These are phyloP conservation scores for Musa balbisiana DNA, from an alignment of 202 grass and related monocot species.

Conservation along the genomic window DNA sequence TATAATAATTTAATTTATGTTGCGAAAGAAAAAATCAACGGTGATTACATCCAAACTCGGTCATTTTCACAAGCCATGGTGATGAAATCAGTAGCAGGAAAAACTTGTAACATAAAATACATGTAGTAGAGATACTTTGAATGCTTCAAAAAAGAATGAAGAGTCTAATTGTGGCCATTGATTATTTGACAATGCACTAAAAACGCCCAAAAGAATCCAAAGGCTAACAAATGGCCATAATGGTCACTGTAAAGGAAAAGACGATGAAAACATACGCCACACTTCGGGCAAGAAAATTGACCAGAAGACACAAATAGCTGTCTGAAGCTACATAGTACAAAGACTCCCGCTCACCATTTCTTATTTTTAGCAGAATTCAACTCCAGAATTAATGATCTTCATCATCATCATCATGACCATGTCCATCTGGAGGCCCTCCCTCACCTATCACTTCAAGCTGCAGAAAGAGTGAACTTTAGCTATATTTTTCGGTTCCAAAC, in stretches of 20 bases:
- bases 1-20: too few species aligned
- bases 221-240: background rate
- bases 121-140: background rate
- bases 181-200: slow-evolving; percentile 2
- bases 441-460: slow-evolving; percentile 24
- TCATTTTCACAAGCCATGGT: too few species aligned
- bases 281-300: background rate
- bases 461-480: background rate
- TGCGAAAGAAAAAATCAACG: too few species aligned
- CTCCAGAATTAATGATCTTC: background rate
- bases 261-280: background rate
- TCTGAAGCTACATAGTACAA: background rate
- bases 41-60: too few species aligned
- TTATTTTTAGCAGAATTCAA: background rate
- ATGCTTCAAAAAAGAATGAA: background rate
- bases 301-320: background rate
- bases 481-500: background rate
- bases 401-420: slow-evolving; percentile 7
- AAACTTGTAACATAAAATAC: too few species aligned
- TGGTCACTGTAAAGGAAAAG: background rate
- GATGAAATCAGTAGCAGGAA: too few species aligned
- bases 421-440: slow-evolving; percentile 6
- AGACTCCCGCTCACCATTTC: background rate
- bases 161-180: background rate
- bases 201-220: background rate